Evolutionary conservation across 352 stramenopile species (phyloP).

Genomic region (Globisporangium acanthophoron): DNA sequence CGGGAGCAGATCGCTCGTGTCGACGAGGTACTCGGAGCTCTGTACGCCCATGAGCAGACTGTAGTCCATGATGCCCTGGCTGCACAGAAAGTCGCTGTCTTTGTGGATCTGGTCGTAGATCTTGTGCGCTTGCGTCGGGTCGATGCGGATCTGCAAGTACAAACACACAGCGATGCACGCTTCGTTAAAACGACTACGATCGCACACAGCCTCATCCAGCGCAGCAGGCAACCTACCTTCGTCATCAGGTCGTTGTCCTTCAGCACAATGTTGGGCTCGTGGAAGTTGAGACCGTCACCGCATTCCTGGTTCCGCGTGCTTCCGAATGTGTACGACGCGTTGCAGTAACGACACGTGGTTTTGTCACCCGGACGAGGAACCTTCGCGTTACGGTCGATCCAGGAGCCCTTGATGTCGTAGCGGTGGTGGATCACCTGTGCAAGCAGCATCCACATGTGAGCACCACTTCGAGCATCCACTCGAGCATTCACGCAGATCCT

Average conservation of each 20-base stretch:
- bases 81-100: constrained; percentile 86
- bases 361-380: constrained; percentile 75
- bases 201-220: background rate
- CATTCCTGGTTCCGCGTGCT: constrained; percentile 82
- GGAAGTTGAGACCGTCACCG: constrained; percentile 81
- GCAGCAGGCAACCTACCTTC: constrained; percentile 32
- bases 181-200: background rate
- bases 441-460: background rate
- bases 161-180: background rate
- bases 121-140: constrained; percentile 62
- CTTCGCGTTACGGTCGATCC: constrained; percentile 84
- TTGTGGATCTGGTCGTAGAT: constrained; percentile 88
- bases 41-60: constrained; percentile 89
- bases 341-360: constrained; percentile 82
- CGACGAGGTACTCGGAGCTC: constrained; percentile 86
- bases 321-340: constrained; percentile 83
- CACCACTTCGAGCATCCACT: background rate
- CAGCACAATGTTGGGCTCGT: constrained; percentile 85
- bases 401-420: constrained; percentile 92
- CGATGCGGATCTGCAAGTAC: constrained; percentile 58
- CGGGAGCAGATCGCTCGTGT: constrained; percentile 58
- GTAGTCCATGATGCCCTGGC: constrained; percentile 91
- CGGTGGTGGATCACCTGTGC: constrained; percentile 66
- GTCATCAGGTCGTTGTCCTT: constrained; percentile 90
- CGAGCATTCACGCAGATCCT: background rate